Base-by-base conservation (phyloP, 768 basidiomycete genomes). In the Hypholoma sublateritium region DNA sequence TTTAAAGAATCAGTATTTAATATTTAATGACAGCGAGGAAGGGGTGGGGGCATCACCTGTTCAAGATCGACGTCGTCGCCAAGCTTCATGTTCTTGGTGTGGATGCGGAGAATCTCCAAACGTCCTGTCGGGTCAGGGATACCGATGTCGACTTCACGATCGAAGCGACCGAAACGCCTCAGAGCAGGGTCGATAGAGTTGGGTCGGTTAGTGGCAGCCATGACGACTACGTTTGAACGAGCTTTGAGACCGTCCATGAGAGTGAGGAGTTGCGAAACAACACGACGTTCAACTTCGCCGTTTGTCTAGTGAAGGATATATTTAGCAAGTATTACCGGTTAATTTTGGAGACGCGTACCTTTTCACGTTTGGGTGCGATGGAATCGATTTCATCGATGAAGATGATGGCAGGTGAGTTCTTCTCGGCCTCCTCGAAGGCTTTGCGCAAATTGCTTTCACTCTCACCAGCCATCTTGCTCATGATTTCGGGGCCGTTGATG, bases 381-480 rank as follows among this genome's bases (percentile, higher is more conserved):
- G 97, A 98, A 69, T 98, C 97, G 63, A 99, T 92, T 75, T 98
- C 97, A 74, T 99, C 97, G 68, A 98, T 98, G 80, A 99, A 99
- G 78, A 99, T 99, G 79, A 99, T 99, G 34, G 97, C 90, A 21
- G 97, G 97, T 1, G 93, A 95, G 78, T 98, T 99, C 83, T 99
- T 99, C 79, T 99, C 97, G 2, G 97, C 96, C 77, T 99, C 97
- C 74, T 98, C 97, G 70, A 98, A 98, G 24, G 97, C 96, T 74
- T 99, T 99, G 64, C 97, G 80, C 60, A 99, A 77, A 74, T 99
- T 99, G 68, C 91, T 94, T 73, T 99, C 97, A 70, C 86, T 89
- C 77, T 99, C 97, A 64, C 97, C 97, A 52, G 97, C 97, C 97
- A 99, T 99, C 82, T 99, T 98, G 65, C 90, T 93, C 97, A 99